Evolutionary conservation across 2,329 filamentous ascomycete species (phyloP).

Genomic region (Lecanosticta acicola): DNA sequence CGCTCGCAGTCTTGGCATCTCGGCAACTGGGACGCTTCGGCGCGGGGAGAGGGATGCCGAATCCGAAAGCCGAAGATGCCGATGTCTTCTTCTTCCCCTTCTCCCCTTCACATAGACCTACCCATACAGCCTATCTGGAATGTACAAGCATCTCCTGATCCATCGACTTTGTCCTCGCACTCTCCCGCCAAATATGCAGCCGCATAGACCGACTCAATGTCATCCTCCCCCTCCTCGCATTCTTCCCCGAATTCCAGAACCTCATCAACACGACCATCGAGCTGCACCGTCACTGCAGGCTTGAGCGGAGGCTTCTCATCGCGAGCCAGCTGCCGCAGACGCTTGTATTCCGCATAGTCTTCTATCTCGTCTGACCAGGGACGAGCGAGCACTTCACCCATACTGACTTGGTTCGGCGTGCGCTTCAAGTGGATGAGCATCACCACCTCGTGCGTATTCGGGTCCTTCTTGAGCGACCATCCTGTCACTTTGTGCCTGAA

Average conservation of each 20-base stretch:
- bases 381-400: conserved; percentile 35
- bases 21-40: too few relatives aligned
- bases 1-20: too few relatives aligned
- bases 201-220: neutral
- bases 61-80: neutral
- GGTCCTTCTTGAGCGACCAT: conserved; percentile 36
- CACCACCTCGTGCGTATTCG: conserved; percentile 24
- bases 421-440: conserved; percentile 40
- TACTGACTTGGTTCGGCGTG: conserved; percentile 24
- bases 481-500: conserved; percentile 35
- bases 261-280: neutral
- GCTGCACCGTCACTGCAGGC: neutral
- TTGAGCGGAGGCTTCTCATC: conserved; percentile 3
- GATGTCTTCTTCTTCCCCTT: neutral
- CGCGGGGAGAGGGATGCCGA: too few relatives aligned
- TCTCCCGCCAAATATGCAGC: neutral
- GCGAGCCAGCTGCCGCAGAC: conserved; percentile 26
- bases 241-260: neutral
- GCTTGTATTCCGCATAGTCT: conserved; percentile 46
- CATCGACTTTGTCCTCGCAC: too few relatives aligned
- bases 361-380: conserved; percentile 43
- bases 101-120: neutral
- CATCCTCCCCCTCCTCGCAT: too few relatives aligned
- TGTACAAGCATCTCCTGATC: too few relatives aligned
- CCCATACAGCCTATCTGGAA: too few relatives aligned